Base-by-base conservation (phyloP, 768 basidiomycete genomes). In the Lactarius sanguifluus region DNA sequence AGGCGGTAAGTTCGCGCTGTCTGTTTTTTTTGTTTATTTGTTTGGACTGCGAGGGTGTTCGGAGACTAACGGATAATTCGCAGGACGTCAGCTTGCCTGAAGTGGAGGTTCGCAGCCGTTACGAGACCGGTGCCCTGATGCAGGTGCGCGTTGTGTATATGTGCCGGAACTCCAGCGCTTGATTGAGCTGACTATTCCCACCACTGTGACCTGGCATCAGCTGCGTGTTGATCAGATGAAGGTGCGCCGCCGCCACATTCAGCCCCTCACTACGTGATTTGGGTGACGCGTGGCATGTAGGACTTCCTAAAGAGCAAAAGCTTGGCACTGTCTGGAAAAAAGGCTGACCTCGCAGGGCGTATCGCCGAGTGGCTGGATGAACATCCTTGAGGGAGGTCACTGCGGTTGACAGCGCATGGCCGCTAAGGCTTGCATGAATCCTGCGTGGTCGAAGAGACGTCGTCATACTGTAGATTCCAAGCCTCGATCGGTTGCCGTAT, bases 171-270 rank as follows among this genome's bases (percentile, higher is more conserved):
- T 32, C 38, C 25, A 57, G 57, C 36, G 56, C 64, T 65, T 69
- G 38, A 28, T 65, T 69, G 18, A 28, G 3, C 34, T 64, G 28
- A 43, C 23, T n/a, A 50, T 38, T 36, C 28, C 41, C 60, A 6
- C 55, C 38, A 52, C 25, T 52, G 15, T 25, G 50, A 25, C 34
- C 25, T 32, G 59, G 55, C 23, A 63, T 68, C 65, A 93, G 91
- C 80, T 92, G 69, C 86, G 85, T 20, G 87, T 91, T 68, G 89
- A 90, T 75, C 88, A 91, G 72, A 80, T 94, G 57, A 92, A 90
- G 83, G 90, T 89, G 68, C 64, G 80, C 67, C n/a, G 8, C 57
- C 43, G 30, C 40, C 52, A 28, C 25, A 45, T 64, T 23, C 32
- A 54, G 34, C 43, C 57, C 36, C 55, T 32, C 25, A 30, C 57